phyloP scores from a whole-genome alignment of 192 early-diverging fungal genomes.

The Geranomyces michiganensis region DNA sequence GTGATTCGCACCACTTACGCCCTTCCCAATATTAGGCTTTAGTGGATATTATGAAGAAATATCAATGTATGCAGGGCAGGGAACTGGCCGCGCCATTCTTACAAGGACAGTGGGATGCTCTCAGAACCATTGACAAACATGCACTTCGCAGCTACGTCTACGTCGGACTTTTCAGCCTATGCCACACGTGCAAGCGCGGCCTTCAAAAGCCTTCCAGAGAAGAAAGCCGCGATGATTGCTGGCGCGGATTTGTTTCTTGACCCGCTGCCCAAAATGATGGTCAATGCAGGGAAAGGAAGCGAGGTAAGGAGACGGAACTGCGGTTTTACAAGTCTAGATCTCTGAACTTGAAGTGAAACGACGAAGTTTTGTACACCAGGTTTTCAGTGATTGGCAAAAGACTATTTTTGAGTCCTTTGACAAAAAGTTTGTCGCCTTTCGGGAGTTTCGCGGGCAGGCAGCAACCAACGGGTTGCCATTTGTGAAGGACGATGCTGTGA shows the following conservation, averaged over 20 bases:
- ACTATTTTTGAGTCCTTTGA: constrained; percentile 15
- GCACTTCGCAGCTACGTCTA: constrained; percentile 58
- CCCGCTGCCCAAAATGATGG: constrained; percentile 64
- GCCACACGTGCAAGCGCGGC: constrained; percentile 65
- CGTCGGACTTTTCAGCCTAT: constrained; percentile 84
- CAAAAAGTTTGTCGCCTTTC: constrained; percentile 4
- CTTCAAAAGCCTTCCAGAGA: constrained; percentile 66
- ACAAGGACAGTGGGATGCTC: neutral
- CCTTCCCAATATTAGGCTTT: constrained; percentile 28
- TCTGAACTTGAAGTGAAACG: too few species aligned
- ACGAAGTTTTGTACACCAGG: too few species aligned
- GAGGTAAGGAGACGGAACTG: neutral
- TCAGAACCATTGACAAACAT: neutral
- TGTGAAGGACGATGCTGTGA: constrained; percentile 43
- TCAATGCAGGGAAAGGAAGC: constrained; percentile 27
- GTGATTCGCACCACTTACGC: too few species aligned
- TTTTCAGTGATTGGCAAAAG: constrained; percentile 25
- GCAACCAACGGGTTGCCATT: constrained; percentile 23
- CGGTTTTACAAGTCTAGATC: neutral
- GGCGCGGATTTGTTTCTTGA: constrained; percentile 84
- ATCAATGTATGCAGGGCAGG: constrained; percentile 13
- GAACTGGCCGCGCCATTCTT: too few species aligned
- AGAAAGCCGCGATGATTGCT: constrained; percentile 82
- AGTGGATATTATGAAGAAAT: constrained; percentile 23
- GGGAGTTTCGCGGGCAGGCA: constrained; percentile 14